phyloP scores from a whole-genome alignment of 2,329 filamentous ascomycete genomes.

The Zasmidium cellare region DNA sequence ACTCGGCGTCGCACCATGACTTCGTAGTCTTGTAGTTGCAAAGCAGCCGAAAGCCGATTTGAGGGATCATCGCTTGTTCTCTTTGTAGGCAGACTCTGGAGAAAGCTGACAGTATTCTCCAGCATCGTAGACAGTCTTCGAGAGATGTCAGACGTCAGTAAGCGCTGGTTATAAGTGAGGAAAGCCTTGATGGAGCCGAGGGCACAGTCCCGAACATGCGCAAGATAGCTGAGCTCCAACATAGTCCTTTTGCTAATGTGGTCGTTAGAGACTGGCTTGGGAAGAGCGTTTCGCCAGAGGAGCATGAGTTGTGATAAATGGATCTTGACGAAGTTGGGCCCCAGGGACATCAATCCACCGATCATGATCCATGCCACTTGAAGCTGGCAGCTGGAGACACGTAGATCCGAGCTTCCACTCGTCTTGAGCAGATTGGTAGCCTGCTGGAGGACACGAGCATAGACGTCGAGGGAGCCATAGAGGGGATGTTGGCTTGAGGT shows the following conservation, averaged over 20 bases:
- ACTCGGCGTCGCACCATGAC: slow-evolving; percentile 92
- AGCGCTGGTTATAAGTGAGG: slow-evolving; percentile 85
- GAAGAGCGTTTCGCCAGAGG: slow-evolving; percentile 95
- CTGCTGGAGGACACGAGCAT: slow-evolving; percentile 85
- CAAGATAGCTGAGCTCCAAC: slow-evolving; percentile 87
- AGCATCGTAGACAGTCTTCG: slow-evolving; percentile 92
- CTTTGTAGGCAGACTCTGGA: slow-evolving; percentile 79
- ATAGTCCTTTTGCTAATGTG: slow-evolving; percentile 81
- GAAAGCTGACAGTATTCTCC: slow-evolving; percentile 86
- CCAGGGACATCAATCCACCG: slow-evolving; percentile 92
- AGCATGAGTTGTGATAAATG: slow-evolving; percentile 91
- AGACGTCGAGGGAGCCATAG: slow-evolving; percentile 93
- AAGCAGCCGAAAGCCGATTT: slow-evolving; percentile 77
- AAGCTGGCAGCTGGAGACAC: slow-evolving; percentile 89
- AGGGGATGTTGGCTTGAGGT: slow-evolving; percentile 84
- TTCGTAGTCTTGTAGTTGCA: slow-evolving; percentile 87
- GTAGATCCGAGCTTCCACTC: slow-evolving; percentile 84
- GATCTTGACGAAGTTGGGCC: slow-evolving; percentile 98
- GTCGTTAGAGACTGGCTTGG: slow-evolving; percentile 90
- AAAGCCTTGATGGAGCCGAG: slow-evolving; percentile 89
- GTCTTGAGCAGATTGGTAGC: slow-evolving; percentile 90
- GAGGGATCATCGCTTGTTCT: slow-evolving; percentile 84
- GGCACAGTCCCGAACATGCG: slow-evolving; percentile 92
- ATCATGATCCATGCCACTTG: slow-evolving; percentile 98
- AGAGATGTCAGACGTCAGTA: slow-evolving; percentile 90